Conservation (phyloP, 108 stramenopile species). For the Cyclotella choctawhatcheeana region DNA sequence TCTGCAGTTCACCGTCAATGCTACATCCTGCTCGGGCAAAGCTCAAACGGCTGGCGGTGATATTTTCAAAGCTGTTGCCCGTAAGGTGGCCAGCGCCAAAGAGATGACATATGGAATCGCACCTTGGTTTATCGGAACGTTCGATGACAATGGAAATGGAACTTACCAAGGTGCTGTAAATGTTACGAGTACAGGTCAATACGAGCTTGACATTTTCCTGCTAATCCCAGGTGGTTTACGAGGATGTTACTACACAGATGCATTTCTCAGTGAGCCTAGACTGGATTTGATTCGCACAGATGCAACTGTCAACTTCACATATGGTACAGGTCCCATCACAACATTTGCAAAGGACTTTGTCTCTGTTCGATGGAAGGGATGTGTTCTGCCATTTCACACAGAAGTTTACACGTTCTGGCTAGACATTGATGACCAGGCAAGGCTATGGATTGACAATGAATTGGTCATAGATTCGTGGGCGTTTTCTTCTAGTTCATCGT, state of each 20-base stretch:
- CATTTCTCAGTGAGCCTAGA: slow-evolving; percentile 28
- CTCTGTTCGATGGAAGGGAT: slow-evolving; percentile 52
- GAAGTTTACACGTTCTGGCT: slow-evolving; percentile 46
- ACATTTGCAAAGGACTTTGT: slow-evolving; percentile 46
- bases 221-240: slow-evolving; percentile 47
- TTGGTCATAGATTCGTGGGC: slow-evolving; percentile 52
- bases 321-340: slow-evolving; percentile 32
- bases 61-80: slow-evolving; percentile 32
- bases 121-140: slow-evolving; percentile 23
- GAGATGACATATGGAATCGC: neutral
- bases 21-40: slow-evolving; percentile 27
- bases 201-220: slow-evolving; percentile 37
- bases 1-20: slow-evolving; percentile 30
- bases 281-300: slow-evolving; percentile 40
- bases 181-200: slow-evolving; percentile 36
- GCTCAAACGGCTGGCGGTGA: slow-evolving; percentile 36
- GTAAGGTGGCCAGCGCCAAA: slow-evolving; percentile 5
- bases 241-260: slow-evolving; percentile 53
- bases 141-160: slow-evolving; percentile 38
- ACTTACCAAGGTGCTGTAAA: slow-evolving; percentile 32
- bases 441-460: slow-evolving; percentile 50
- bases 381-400: slow-evolving; percentile 19
- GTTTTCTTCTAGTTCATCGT: slow-evolving; percentile 29
- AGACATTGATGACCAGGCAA: slow-evolving; percentile 50
- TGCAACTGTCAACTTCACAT: slow-evolving; percentile 49